phyloP scores from a whole-genome alignment of 1,139 yeast genomes.

The Magnusiomyces fungicola region DNA sequence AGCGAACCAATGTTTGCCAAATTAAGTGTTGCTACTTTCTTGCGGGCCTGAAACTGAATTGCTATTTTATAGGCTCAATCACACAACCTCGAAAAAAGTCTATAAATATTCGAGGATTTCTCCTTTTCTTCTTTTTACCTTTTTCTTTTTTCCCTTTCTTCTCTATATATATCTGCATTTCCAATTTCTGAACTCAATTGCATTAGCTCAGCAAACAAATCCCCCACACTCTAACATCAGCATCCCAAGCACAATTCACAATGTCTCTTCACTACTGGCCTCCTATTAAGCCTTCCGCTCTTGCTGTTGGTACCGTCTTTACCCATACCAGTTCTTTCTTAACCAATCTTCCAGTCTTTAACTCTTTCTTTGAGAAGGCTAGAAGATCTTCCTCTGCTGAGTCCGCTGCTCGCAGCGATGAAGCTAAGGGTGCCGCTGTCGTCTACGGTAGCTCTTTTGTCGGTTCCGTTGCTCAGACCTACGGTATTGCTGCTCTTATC shows the following conservation, averaged over 20 bases:
- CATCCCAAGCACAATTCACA: not conserved
- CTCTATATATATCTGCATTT: not conserved
- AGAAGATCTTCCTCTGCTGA: conserved; percentile 29
- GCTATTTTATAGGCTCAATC: not conserved
- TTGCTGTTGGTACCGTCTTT: conserved; percentile 38
- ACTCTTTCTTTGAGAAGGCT: conserved; percentile 36
- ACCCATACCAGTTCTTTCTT: conserved; percentile 33
- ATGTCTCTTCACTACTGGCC: conserved; percentile 24
- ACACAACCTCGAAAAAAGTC: not conserved
- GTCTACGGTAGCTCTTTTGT: conserved; percentile 33
- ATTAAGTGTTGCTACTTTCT: no score
- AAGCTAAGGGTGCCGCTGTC: conserved; percentile 33
- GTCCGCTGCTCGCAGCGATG: conserved; percentile 33
- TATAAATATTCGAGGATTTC: not conserved
- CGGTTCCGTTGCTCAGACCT: conserved; percentile 35
- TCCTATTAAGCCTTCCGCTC: conserved; percentile 24
- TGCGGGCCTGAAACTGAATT: no score
- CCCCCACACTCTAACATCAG: not conserved
- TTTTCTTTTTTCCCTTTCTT: not conserved
- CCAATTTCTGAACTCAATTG: not conserved
- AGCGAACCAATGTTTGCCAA: no score
- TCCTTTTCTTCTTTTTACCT: not conserved
- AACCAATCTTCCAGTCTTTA: conserved; percentile 36
- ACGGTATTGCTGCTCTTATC: conserved; percentile 36
- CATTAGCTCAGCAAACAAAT: no score